A percentile compares a stretch with the other conserved stretches of the same genome.
These are phyloP conservation scores for Lomentospora prolificans DNA, from an alignment of 2,329 filamentous ascomycete genomes.

Conservation along the genomic window DNA sequence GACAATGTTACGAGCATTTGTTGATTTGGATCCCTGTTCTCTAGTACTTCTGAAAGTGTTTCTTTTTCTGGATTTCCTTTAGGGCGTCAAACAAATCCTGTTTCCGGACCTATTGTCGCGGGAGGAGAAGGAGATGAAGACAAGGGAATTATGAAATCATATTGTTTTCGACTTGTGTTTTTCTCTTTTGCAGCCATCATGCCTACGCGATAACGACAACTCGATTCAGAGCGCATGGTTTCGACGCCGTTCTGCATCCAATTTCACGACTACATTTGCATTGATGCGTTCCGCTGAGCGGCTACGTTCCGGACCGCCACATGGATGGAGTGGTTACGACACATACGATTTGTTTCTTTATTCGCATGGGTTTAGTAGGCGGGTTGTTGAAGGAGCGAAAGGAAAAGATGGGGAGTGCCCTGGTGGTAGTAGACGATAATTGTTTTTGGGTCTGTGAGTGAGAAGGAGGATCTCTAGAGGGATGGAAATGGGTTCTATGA, in stretches of 20 bases:
- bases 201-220: conserved; percentile 9
- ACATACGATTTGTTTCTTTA: not conserved
- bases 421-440: not conserved
- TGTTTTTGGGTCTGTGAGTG: not conserved
- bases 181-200: conserved; percentile 15
- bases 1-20: too few species aligned
- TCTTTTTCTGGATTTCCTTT: too few species aligned
- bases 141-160: too few species aligned
- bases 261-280: conserved; percentile 3
- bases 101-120: too few species aligned
- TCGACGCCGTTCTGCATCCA: not conserved
- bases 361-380: not conserved
- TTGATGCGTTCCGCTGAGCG: conserved; percentile 1
- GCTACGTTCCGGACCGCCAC: not conserved
- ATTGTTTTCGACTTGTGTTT: not conserved
- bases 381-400: not conserved
- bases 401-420: not conserved
- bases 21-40: too few species aligned
- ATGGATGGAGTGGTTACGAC: not conserved
- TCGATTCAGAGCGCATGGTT: not conserved
- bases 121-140: too few species aligned
- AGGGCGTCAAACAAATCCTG: too few species aligned
- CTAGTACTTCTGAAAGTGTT: too few species aligned
- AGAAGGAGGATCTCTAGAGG: not conserved
- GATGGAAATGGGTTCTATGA: not conserved